A percentile compares a stretch with the other conserved stretches of the same genome.
phyloP scores from a whole-genome alignment of 1,139 yeast species.

The Yamadazyma sp. region DNA sequence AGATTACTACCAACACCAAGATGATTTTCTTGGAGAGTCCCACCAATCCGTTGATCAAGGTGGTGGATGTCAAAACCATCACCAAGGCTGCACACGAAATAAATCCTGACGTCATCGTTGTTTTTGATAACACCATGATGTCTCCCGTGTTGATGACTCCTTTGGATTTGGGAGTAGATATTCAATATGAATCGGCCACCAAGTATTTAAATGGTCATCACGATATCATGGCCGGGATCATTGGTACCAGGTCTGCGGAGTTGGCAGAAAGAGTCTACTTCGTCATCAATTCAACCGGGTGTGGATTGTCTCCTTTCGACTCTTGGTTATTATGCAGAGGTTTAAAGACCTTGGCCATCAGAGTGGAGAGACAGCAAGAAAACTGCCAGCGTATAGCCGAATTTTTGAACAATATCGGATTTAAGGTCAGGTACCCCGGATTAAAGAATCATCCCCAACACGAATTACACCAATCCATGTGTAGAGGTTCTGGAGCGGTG shows the following conservation, averaged over 20 bases:
- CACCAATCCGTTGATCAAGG: conserved; percentile 87
- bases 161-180: conserved; percentile 80
- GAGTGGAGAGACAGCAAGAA: conserved; percentile 84
- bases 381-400: conserved; percentile 75
- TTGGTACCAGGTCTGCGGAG: conserved; percentile 64
- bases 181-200: conserved; percentile 91
- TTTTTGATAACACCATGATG: conserved; percentile 96
- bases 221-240: conserved; percentile 92
- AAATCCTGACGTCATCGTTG: conserved; percentile 71
- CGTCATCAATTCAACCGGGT: conserved; percentile 85
- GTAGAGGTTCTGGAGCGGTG: conserved; percentile 88
- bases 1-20: conserved; percentile 54
- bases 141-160: conserved; percentile 86
- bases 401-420: conserved; percentile 60
- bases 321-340: conserved; percentile 88
- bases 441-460: conserved; percentile 78
- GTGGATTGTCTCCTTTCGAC: conserved; percentile 89
- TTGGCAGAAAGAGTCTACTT: conserved; percentile 71
- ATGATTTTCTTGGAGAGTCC: conserved; percentile 87
- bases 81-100: conserved; percentile 63
- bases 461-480: conserved; percentile 72
- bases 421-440: conserved; percentile 84
- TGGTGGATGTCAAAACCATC: conserved; percentile 72
- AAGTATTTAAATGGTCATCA: conserved; percentile 92
- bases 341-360: conserved; percentile 76